Percentiles rank a stretch among this genome's conserved stretches.
phyloP scores from a whole-genome alignment of 164 flowering plant species.

The Litsea cubeba region DNA sequence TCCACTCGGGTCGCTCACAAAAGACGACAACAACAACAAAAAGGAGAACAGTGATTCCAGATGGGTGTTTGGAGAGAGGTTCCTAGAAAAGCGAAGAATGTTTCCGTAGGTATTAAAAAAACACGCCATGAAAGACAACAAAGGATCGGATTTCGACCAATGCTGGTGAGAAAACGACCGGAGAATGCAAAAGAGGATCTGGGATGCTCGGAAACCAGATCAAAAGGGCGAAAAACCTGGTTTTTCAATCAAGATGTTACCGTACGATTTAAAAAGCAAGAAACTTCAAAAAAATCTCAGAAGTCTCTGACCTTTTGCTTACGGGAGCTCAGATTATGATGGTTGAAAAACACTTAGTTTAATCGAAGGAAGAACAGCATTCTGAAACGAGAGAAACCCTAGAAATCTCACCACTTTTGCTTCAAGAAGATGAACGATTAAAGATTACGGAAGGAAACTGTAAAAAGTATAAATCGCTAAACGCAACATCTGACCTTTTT shows the following conservation, averaged over 20 bases:
- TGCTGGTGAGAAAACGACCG: conserved; percentile 2
- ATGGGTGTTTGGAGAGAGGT: neutral
- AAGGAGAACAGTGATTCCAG: neutral
- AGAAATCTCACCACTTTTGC: neutral
- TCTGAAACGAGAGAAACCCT: neutral
- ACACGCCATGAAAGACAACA: neutral
- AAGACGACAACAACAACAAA: neutral
- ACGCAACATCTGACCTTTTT: neutral
- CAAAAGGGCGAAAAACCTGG: neutral
- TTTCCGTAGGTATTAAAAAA: neutral
- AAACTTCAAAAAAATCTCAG: neutral
- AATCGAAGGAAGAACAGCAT: neutral
- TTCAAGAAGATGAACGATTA: neutral
- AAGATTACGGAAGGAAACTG: neutral
- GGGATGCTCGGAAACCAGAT: neutral
- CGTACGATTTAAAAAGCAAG: neutral
- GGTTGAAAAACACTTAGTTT: neutral
- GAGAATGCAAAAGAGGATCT: neutral
- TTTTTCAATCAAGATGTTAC: neutral
- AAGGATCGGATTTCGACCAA: neutral
- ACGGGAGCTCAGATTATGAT: neutral
- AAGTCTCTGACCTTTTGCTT: neutral
- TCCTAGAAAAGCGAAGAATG: neutral
- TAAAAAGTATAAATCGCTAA: neutral
- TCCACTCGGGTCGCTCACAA: neutral